Conservation (phyloP, 2,329 filamentous ascomycete genomes). For the Akanthomyces muscarius region DNA sequence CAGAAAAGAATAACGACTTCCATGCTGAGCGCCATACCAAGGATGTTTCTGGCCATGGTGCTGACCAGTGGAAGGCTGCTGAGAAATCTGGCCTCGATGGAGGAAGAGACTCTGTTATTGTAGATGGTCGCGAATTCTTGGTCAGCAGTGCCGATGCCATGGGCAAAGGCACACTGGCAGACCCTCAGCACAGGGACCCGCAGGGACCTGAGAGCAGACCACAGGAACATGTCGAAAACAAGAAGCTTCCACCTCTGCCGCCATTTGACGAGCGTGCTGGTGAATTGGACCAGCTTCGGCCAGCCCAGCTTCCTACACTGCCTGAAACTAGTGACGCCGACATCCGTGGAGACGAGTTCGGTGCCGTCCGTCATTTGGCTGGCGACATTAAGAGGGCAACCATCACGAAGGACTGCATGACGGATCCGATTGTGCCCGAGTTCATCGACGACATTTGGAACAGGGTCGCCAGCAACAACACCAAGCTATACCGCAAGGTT, state of each 20-base stretch:
- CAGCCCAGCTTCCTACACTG: constrained; percentile 67
- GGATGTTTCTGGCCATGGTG: constrained; percentile 74
- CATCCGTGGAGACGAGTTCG: constrained; percentile 67
- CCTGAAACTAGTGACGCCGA: constrained; percentile 74
- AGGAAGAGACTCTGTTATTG: constrained; percentile 67
- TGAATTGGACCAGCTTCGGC: constrained; percentile 62
- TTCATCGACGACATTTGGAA: constrained; percentile 92
- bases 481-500: constrained; percentile 85
- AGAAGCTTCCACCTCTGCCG: constrained; percentile 54
- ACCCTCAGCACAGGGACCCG: constrained; percentile 22
- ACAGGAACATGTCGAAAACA: constrained; percentile 39
- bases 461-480: constrained; percentile 86
- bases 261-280: constrained; percentile 57
- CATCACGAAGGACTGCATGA: constrained; percentile 90
- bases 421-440: constrained; percentile 73
- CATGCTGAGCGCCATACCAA: constrained; percentile 25
- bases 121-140: constrained; percentile 68
- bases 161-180: constrained; percentile 55
- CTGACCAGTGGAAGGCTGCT: constrained; percentile 69
- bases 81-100: constrained; percentile 56
- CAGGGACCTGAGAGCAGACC: constrained; percentile 21
- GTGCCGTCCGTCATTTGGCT: constrained; percentile 49
- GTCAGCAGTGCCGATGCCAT: constrained; percentile 60
- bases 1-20: constrained; percentile 18
- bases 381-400: constrained; percentile 69